Conservation (phyloP, 148 eudicot species). For the Talinum fruticosum region DNA sequence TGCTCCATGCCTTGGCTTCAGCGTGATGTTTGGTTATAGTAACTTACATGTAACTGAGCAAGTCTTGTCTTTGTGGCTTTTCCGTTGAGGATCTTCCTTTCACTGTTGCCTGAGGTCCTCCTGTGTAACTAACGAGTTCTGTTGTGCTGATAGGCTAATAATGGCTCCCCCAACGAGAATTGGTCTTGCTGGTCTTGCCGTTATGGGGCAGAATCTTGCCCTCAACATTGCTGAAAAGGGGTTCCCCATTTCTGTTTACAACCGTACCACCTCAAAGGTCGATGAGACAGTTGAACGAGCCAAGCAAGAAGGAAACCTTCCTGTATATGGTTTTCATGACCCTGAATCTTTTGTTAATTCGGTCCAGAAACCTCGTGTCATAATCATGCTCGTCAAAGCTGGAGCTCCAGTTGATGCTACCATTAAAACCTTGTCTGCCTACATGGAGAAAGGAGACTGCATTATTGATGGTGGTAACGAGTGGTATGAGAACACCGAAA, state of each 20-base stretch:
- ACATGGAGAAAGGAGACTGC: constrained; percentile 84
- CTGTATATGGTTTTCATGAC: constrained; percentile 78
- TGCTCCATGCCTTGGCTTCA: background rate
- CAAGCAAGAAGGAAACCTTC: constrained; percentile 82
- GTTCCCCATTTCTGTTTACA: constrained; percentile 87
- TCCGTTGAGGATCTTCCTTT: background rate
- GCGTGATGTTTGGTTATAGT: background rate
- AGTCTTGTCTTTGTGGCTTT: background rate
- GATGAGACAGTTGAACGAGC: constrained; percentile 89
- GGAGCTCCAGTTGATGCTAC: constrained; percentile 90
- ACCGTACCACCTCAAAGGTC: constrained; percentile 80
- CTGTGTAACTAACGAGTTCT: background rate
- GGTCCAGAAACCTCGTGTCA: constrained; percentile 85
- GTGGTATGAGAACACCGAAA: constrained; percentile 96
- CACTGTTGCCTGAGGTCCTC: background rate
- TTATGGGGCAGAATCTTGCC: constrained; percentile 96
- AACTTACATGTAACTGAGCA: background rate
- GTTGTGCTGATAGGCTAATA: constrained; percentile 19
- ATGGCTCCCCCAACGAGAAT: constrained; percentile 83
- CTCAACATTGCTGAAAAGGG: constrained; percentile 95
- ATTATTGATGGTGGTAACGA: constrained; percentile 92
- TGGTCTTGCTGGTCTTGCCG: constrained; percentile 92
- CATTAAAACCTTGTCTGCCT: constrained; percentile 73
- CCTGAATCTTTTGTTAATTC: constrained; percentile 79
- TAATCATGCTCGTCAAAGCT: constrained; percentile 88